phyloP scores from a whole-genome alignment of 768 basidiomycete genomes.

The Podaxis sp. region DNA sequence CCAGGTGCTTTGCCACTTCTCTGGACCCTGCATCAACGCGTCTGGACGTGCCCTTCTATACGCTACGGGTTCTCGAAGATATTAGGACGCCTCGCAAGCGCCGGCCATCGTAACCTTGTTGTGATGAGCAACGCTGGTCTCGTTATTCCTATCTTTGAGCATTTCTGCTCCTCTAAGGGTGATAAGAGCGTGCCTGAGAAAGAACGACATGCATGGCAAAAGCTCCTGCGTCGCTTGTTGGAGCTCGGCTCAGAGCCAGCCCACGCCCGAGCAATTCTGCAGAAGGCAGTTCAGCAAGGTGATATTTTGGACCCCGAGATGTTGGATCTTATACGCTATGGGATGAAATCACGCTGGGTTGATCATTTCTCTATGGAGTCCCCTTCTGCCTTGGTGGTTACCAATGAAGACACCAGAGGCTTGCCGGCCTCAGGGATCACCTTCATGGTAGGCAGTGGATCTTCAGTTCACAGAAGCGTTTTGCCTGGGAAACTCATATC shows the following conservation, averaged over 20 bases:
- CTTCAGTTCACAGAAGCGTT: not conserved
- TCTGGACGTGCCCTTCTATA: conserved; percentile 24
- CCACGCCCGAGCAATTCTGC: conserved; percentile 65
- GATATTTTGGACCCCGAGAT: conserved; percentile 59
- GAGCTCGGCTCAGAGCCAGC: conserved; percentile 72
- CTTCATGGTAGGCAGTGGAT: conserved; percentile 52
- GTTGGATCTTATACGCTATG: conserved; percentile 66
- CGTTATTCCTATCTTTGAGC: conserved; percentile 48
- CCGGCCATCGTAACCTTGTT: conserved; percentile 69
- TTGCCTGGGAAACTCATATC: not conserved
- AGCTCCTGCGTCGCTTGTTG: conserved; percentile 63
- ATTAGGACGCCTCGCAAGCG: conserved; percentile 57
- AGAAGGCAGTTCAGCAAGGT: conserved; percentile 46
- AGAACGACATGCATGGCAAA: conserved; percentile 57
- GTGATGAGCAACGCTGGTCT: conserved; percentile 61
- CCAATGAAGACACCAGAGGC: conserved; percentile 46
- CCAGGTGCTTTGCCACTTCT: conserved; percentile 63
- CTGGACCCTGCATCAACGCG: conserved; percentile 37
- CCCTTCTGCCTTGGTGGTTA: conserved; percentile 47
- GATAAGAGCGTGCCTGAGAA: conserved; percentile 30
- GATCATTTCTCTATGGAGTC: conserved; percentile 73
- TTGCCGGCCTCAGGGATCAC: conserved; percentile 67
- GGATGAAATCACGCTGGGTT: conserved; percentile 76
- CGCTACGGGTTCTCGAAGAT: conserved; percentile 58
- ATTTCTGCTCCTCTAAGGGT: conserved; percentile 33